Percentiles rank a stretch among this genome's conserved stretches.
Evolutionary conservation across 2,329 filamentous ascomycete species (phyloP).

Genomic region (Stachybotrys echinatus): DNA sequence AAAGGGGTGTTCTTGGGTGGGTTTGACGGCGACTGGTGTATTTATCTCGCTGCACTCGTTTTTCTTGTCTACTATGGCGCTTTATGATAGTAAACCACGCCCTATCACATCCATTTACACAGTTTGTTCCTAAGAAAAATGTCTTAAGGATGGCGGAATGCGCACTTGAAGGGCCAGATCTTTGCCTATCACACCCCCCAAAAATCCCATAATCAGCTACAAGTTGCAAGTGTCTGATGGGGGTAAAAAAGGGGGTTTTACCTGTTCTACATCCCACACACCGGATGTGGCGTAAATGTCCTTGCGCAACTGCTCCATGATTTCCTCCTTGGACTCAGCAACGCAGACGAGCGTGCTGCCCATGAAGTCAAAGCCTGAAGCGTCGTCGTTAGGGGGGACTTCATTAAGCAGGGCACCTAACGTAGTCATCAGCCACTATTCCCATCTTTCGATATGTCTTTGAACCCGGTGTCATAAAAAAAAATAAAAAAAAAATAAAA

Average conservation of each 20-base stretch:
- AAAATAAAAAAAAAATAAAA: not conserved
- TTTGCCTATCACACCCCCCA: slow-evolving; percentile 29
- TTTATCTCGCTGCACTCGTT: not conserved
- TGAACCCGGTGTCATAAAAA: too few species aligned
- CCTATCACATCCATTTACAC: too few species aligned
- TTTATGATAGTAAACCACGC: not conserved
- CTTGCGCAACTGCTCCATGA: slow-evolving; percentile 57
- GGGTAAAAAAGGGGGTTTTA: slow-evolving; percentile 24
- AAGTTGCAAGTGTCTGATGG: not conserved
- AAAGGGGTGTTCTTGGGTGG: not conserved
- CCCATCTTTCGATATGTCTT: too few species aligned
- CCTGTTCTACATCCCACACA: slow-evolving; percentile 77
- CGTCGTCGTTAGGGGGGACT: slow-evolving; percentile 56
- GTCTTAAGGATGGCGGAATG: slow-evolving; percentile 28
- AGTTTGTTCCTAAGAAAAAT: too few species aligned
- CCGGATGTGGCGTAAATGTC: slow-evolving; percentile 68
- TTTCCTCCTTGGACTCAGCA: slow-evolving; percentile 65
- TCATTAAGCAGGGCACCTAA: slow-evolving; percentile 63
- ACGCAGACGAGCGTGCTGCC: slow-evolving; percentile 66
- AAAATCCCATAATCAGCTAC: not conserved
- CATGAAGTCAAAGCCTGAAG: slow-evolving; percentile 60
- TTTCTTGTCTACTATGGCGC: not conserved
- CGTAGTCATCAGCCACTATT: not conserved
- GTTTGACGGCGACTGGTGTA: not conserved
- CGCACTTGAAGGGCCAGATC: slow-evolving; percentile 44